Evolutionary conservation across 371 early-diverging fungal genomes (phyloP).

Genomic region (Paraphysoderma sedebokerense): DNA sequence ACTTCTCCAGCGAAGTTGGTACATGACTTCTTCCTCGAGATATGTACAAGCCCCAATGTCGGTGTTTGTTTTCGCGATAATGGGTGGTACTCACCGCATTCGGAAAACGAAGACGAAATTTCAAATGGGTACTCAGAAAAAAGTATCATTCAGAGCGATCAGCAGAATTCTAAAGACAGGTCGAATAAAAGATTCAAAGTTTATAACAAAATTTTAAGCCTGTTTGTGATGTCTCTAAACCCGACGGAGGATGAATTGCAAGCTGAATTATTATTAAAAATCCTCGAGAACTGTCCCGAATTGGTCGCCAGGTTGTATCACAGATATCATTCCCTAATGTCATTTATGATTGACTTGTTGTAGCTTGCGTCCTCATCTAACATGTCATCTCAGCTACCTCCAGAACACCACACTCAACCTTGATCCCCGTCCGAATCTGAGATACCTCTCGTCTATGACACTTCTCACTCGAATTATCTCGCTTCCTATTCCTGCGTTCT

Average conservation of each 20-base stretch:
- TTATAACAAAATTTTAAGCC: slow-evolving; percentile 38
- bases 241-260: slow-evolving; percentile 50
- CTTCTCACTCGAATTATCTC: slow-evolving; percentile 44
- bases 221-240: slow-evolving; percentile 36
- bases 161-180: slow-evolving; percentile 7
- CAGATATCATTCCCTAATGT: not conserved
- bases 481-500: slow-evolving; percentile 46
- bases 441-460: slow-evolving; percentile 61
- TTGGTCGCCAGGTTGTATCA: slow-evolving; percentile 44
- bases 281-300: slow-evolving; percentile 54
- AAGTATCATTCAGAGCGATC: slow-evolving; percentile 5
- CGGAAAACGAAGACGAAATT: too few relatives aligned
- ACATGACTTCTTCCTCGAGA: slow-evolving; percentile 48
- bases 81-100: slow-evolving; percentile 52
- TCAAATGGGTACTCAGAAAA: too few relatives aligned
- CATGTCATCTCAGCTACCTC: slow-evolving; percentile 35
- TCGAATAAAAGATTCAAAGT: slow-evolving; percentile 16
- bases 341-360: not conserved
- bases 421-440: slow-evolving; percentile 57
- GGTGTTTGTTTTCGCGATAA: slow-evolving; percentile 56
- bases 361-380: not conserved
- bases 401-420: slow-evolving; percentile 30
- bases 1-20: too few relatives aligned
- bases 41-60: slow-evolving; percentile 51
- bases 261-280: slow-evolving; percentile 39